These are phyloP conservation scores for Fusarium liriodendri DNA, from an alignment of 2,329 filamentous ascomycete species.

Conservation along the genomic window DNA sequence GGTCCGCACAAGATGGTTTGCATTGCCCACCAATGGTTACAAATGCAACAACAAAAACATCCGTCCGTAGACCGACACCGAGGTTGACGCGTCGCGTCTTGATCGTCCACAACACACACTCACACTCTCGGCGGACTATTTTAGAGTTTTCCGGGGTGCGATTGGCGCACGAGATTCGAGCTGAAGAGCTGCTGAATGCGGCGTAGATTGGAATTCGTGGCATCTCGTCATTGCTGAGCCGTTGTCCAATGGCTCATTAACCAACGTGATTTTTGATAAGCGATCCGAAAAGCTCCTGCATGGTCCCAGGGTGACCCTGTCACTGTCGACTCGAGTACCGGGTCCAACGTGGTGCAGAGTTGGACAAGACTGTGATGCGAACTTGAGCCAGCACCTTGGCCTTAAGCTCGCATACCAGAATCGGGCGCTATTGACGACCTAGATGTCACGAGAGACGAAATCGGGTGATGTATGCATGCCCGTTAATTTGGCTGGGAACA, in stretches of 20 bases:
- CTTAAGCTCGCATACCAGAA: conserved; percentile 17
- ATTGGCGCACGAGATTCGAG: conserved; percentile 30
- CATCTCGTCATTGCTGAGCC: conserved; percentile 37
- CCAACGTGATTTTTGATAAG: conserved; percentile 31
- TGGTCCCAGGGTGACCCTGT: conserved; percentile 32
- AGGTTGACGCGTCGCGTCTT: conserved; percentile 33
- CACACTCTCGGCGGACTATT: conserved; percentile 6
- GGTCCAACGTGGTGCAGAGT: conserved; percentile 22
- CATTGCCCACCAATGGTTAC: conserved; percentile 3
- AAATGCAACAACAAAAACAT: conserved; percentile 25
- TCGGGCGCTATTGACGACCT: conserved; percentile 12
- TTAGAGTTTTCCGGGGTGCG: conserved; percentile 18
- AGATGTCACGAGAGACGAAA: conserved; percentile 15
- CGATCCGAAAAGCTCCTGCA: conserved; percentile 22
- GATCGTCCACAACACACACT: conserved; percentile 11
- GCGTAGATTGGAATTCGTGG: conserved; percentile 38
- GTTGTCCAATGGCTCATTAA: conserved; percentile 27
- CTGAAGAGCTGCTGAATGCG: conserved; percentile 37
- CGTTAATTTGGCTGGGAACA: conserved; percentile 32
- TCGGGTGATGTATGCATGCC: conserved; percentile 38
- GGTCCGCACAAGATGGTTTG: conserved; percentile 17
- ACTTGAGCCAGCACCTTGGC: conserved; percentile 12
- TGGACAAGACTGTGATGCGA: conserved; percentile 32
- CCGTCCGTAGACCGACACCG: neutral
- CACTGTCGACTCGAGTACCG: conserved; percentile 3